Conservation (phyloP, 2,329 filamentous ascomycete genomes). For the Penicillium sp. region DNA sequence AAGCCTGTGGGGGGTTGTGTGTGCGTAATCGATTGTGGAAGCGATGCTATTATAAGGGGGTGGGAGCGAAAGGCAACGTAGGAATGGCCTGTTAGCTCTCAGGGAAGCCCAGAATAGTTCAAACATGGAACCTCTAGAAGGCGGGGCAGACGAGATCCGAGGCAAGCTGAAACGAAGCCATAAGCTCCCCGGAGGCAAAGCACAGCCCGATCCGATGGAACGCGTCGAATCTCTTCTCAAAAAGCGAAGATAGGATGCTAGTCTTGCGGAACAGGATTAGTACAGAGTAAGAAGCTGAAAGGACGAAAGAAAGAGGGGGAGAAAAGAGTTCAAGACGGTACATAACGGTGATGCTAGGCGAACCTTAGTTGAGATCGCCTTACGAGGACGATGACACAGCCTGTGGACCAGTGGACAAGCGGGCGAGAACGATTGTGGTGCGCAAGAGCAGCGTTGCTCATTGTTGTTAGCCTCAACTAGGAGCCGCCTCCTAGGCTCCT, state of each 20-base stretch:
- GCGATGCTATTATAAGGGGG: not conserved
- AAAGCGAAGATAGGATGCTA: not conserved
- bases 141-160: slow-evolving; percentile 12
- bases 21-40: not conserved
- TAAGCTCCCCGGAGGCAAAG: not conserved
- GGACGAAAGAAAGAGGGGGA: slow-evolving; percentile 2
- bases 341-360: not conserved
- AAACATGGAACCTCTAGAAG: slow-evolving; percentile 14
- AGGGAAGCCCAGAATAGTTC: slow-evolving; percentile 1
- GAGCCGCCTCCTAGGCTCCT: slow-evolving; percentile 16
- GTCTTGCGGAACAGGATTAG: not conserved
- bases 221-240: not conserved
- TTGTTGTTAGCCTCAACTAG: slow-evolving; percentile 15
- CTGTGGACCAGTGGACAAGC: not conserved
- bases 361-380: slow-evolving; percentile 9
- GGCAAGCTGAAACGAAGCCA: slow-evolving; percentile 8
- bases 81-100: not conserved
- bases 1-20: not conserved
- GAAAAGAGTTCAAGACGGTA: slow-evolving; percentile 2
- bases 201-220: slow-evolving; percentile 1
- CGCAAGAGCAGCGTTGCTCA: slow-evolving; percentile 14
- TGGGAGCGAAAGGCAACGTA: not conserved
- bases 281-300: not conserved
- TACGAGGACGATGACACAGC: slow-evolving; percentile 14
- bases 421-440: not conserved